Evolutionary conservation across 345 rosid species (phyloP).

Genomic region (Salix brachista): DNA sequence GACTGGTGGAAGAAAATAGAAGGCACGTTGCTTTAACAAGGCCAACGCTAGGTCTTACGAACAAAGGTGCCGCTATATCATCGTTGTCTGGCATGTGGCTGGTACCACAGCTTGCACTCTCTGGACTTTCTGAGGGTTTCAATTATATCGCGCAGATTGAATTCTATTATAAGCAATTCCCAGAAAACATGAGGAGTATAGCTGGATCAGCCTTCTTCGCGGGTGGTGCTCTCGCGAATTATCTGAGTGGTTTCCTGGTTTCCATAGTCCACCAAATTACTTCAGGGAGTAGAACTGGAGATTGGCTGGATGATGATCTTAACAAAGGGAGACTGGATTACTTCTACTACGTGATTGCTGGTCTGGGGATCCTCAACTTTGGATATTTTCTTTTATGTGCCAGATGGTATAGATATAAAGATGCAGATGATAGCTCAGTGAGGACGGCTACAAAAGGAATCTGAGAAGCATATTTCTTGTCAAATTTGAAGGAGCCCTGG

Average conservation of each 20-base stretch:
- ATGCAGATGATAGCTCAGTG: background rate
- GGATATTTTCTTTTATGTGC: slow-evolving; percentile 14
- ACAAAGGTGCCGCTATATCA: slow-evolving; percentile 10
- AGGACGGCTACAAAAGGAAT: background rate
- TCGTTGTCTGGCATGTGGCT: slow-evolving; percentile 24
- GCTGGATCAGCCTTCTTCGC: slow-evolving; percentile 12
- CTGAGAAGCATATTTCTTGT: background rate
- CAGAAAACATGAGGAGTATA: slow-evolving; percentile 25
- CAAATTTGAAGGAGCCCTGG: too few species aligned
- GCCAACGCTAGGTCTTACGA: slow-evolving; percentile 9
- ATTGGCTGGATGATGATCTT: slow-evolving; percentile 28
- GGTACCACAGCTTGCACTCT: slow-evolving; percentile 14
- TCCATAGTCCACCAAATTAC: slow-evolving; percentile 9
- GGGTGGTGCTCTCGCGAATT: slow-evolving; percentile 3
- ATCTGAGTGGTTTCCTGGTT: slow-evolving; percentile 4
- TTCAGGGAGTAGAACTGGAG: background rate
- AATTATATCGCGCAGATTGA: slow-evolving; percentile 15
- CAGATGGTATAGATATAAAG: slow-evolving; percentile 19
- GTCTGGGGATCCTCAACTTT: slow-evolving; percentile 12
- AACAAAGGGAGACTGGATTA: slow-evolving; percentile 23
- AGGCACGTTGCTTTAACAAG: slow-evolving; percentile 8
- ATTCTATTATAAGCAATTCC: slow-evolving; percentile 29
- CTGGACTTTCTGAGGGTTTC: slow-evolving; percentile 20
- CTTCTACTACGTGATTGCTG: slow-evolving; percentile 18
- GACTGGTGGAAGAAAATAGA: slow-evolving; percentile 13